These are phyloP conservation scores for Termitomyces sp. DNA, from an alignment of 768 basidiomycete genomes.

Conservation along the genomic window DNA sequence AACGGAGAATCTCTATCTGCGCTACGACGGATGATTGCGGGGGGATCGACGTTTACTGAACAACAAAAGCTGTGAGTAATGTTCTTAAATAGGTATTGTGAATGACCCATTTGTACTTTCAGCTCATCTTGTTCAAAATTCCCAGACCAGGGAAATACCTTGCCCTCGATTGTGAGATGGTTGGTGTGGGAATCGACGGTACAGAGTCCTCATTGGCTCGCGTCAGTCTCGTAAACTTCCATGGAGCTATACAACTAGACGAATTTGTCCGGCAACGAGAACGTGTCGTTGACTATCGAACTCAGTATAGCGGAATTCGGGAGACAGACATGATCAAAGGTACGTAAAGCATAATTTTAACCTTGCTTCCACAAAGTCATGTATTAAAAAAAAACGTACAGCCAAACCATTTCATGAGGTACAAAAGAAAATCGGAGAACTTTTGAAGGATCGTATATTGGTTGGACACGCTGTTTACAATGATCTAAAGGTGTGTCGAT, in stretches of 20 bases:
- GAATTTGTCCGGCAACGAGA: constrained; percentile 85
- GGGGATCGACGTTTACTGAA: constrained; percentile 33
- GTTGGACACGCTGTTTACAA: constrained; percentile 91
- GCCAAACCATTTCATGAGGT: constrained; percentile 77
- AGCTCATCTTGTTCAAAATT: not conserved
- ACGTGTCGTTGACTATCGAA: constrained; percentile 88
- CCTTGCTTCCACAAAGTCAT: not conserved
- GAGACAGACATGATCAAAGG: constrained; percentile 68
- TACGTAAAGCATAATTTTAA: constrained; percentile 19
- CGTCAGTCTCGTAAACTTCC: constrained; percentile 85
- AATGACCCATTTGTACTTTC: not conserved
- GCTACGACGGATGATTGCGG: constrained; percentile 51
- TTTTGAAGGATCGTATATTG: constrained; percentile 74
- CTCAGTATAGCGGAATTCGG: constrained; percentile 83
- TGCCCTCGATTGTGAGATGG: constrained; percentile 96
- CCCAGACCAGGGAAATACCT: constrained; percentile 66
- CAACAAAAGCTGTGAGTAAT: constrained; percentile 40
- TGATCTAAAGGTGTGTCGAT: constrained; percentile 68
- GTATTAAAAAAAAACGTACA: constrained; percentile 22
- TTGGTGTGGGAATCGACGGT: constrained; percentile 85
- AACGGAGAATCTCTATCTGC: constrained; percentile 43
- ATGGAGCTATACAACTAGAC: constrained; percentile 76
- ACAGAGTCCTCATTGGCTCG: constrained; percentile 82
- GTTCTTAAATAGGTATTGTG: constrained; percentile 3
- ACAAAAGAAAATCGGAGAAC: constrained; percentile 69